These are phyloP conservation scores for Vigna hirtella DNA, from an alignment of 306 rosid genomes.

Conservation along the genomic window DNA sequence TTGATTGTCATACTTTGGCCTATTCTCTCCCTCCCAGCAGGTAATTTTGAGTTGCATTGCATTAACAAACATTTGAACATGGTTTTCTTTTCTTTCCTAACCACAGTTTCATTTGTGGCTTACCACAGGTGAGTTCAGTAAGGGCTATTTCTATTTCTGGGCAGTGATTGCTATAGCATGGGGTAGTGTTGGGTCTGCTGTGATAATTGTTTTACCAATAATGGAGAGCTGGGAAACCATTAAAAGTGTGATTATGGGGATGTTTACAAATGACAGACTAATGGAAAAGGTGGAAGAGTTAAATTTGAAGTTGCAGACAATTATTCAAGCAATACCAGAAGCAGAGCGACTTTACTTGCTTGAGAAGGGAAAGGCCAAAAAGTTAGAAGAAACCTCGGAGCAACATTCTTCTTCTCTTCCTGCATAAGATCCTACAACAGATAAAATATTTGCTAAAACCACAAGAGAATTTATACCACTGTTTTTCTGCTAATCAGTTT, in stretches of 20 bases:
- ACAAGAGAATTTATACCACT: neutral
- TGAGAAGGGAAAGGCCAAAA: conserved; percentile 74
- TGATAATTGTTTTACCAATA: conserved; percentile 73
- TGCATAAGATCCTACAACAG: conserved; percentile 21
- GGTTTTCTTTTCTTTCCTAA: conserved; percentile 1
- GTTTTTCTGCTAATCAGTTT: neutral
- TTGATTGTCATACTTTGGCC: conserved; percentile 90
- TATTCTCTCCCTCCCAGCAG: conserved; percentile 81
- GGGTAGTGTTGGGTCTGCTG: conserved; percentile 86
- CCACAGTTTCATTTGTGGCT: conserved; percentile 19
- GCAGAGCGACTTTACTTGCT: conserved; percentile 75
- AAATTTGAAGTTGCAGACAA: conserved; percentile 66
- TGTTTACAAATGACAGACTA: conserved; percentile 85
- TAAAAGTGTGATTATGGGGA: conserved; percentile 58
- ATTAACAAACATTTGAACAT: neutral
- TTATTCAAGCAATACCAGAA: conserved; percentile 76
- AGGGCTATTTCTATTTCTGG: conserved; percentile 85
- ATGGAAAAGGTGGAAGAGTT: conserved; percentile 77
- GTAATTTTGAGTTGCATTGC: conserved; percentile 50
- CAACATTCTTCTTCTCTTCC: conserved; percentile 44
- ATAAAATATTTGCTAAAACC: neutral
- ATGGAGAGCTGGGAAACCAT: conserved; percentile 83
- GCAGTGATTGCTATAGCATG: conserved; percentile 88
- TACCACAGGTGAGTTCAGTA: conserved; percentile 68
- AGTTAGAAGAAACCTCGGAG: conserved; percentile 45